phyloP scores from a whole-genome alignment of 1,284 basidiomycete species.

The Ustilago hordei region DNA sequence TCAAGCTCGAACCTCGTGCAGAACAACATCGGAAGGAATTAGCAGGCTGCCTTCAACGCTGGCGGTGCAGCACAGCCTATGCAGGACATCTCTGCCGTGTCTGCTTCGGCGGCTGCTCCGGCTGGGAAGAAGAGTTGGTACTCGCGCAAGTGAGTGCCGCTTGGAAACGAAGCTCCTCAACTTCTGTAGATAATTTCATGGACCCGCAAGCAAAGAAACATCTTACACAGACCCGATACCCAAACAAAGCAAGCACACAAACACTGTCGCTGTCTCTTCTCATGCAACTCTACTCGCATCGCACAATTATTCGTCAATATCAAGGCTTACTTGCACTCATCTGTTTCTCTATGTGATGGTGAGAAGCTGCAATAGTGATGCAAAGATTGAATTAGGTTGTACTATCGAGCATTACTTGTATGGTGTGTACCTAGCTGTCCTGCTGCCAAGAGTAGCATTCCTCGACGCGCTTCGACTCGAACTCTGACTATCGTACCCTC shows the following conservation, averaged over 20 bases:
- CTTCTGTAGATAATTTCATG: not conserved
- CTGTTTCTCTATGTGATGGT: not conserved
- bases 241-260: not conserved
- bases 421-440: conserved; percentile 39
- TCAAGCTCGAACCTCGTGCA: conserved; percentile 31
- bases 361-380: not conserved
- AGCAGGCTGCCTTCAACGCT: conserved; percentile 16
- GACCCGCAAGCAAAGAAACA: not conserved
- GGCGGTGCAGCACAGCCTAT: conserved; percentile 19
- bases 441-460: conserved; percentile 18
- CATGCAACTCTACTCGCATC: not conserved
- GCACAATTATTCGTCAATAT: conserved; percentile 2
- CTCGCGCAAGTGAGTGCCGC: conserved; percentile 5
- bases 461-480: conserved; percentile 26
- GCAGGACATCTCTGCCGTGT: conserved; percentile 17
- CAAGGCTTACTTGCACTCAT: not conserved
- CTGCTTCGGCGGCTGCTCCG: conserved; percentile 9
- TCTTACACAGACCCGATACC: conserved; percentile 15
- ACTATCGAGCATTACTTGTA: conserved; percentile 26
- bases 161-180: too few relatives aligned
- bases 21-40: conserved; percentile 11
- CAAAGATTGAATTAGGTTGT: not conserved
- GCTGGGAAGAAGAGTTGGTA: conserved; percentile 29
- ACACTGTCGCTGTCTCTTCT: not conserved
- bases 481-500: conserved; percentile 10